These are phyloP conservation scores for Malassezia sympodialis DNA, from an alignment of 1,284 basidiomycete genomes.

Conservation along the genomic window DNA sequence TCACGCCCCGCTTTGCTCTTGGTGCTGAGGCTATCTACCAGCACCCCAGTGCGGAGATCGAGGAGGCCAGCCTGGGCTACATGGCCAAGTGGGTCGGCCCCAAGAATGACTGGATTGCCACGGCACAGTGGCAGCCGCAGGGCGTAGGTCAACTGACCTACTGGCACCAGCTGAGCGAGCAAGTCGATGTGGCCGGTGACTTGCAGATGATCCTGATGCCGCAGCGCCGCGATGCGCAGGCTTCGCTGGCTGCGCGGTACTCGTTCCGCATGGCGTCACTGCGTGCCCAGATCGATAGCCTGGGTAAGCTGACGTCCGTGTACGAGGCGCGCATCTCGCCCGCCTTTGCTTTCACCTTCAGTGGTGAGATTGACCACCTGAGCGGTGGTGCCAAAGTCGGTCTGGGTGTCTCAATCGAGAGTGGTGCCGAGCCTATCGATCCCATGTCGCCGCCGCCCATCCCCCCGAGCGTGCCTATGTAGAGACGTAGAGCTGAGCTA, in stretches of 20 bases:
- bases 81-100: conserved; percentile 61
- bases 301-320: conserved; percentile 75
- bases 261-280: conserved; percentile 79
- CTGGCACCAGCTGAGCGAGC: conserved; percentile 89
- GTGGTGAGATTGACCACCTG: conserved; percentile 96
- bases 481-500: neutral
- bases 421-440: conserved; percentile 34
- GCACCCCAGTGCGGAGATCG: conserved; percentile 53
- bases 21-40: conserved; percentile 86
- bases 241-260: conserved; percentile 89
- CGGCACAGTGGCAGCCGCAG: conserved; percentile 69
- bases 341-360: conserved; percentile 82
- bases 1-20: conserved; percentile 79
- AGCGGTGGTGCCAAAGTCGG: conserved; percentile 84
- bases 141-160: conserved; percentile 86
- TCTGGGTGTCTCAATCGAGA: conserved; percentile 89
- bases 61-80: conserved; percentile 70
- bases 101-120: conserved; percentile 59
- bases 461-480: conserved; percentile 45
- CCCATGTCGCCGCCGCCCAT: conserved; percentile 36
- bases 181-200: conserved; percentile 97
- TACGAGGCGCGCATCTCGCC: conserved; percentile 94
- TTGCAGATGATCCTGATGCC: conserved; percentile 61
- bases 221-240: conserved; percentile 72
- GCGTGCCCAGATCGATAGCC: conserved; percentile 38